phyloP scores from a whole-genome alignment of 2,329 filamentous ascomycete genomes.

The Cladosporium austrohemisphaericum region DNA sequence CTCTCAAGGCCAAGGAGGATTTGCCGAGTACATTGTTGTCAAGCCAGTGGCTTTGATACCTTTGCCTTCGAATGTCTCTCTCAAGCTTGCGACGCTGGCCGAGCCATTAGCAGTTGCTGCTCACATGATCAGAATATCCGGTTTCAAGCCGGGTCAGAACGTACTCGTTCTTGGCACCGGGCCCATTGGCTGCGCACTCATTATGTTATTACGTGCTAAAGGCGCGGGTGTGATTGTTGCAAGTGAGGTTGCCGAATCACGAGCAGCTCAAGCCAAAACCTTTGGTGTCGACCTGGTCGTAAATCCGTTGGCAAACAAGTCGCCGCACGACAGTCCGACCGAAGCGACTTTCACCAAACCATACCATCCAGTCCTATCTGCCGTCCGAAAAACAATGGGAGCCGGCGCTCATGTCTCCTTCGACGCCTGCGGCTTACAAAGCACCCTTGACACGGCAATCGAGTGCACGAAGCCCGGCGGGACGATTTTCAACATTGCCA shows the following conservation, averaged over 20 bases:
- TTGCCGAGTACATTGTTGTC: constrained; percentile 28
- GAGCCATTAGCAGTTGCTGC: constrained; percentile 20
- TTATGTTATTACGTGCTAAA: constrained; percentile 15
- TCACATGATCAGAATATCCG: constrained; percentile 12
- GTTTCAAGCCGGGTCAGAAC: constrained; percentile 12
- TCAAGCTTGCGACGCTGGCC: constrained; percentile 16
- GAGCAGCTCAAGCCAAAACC: constrained; percentile 9
- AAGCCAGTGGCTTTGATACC: constrained; percentile 15
- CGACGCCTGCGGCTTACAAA: constrained; percentile 19
- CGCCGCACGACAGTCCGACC: constrained; percentile 3
- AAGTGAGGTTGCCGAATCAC: constrained; percentile 15
- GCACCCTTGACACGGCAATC: constrained; percentile 8
- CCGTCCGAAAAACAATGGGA: constrained; percentile 14
- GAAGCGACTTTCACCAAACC: not conserved
- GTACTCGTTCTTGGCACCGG: constrained; percentile 19
- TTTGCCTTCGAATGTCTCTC: constrained; percentile 13
- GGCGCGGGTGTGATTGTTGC: constrained; percentile 17
- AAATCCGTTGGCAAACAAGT: constrained; percentile 6
- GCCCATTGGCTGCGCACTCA: constrained; percentile 19
- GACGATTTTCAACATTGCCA: constrained; percentile 22
- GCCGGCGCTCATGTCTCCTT: constrained; percentile 19
- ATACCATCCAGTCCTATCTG: not conserved
- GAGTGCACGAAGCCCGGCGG: constrained; percentile 18
- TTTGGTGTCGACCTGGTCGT: constrained; percentile 19
- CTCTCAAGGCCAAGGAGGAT: constrained; percentile 24